Evolutionary conservation across 2,329 filamentous ascomycete genomes (phyloP).

Genomic region (Cladophialophora exuberans): DNA sequence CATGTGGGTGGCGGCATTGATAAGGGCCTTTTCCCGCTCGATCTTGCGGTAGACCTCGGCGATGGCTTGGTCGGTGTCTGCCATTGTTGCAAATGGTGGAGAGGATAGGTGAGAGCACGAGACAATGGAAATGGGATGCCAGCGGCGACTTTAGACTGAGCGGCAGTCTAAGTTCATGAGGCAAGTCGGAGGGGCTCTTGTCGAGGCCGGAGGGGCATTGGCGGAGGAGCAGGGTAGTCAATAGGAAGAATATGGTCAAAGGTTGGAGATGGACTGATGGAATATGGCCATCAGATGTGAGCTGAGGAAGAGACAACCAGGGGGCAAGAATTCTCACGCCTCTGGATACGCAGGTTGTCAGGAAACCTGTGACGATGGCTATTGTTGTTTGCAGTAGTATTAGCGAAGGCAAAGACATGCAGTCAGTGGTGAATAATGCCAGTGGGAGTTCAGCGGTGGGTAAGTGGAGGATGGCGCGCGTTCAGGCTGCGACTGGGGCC

Average conservation of each 20-base stretch:
- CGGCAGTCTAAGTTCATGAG: constrained; percentile 23
- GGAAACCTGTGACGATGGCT: constrained; percentile 12
- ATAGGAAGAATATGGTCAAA: constrained; percentile 18
- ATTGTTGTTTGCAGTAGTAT: constrained; percentile 12
- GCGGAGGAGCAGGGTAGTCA: constrained; percentile 14
- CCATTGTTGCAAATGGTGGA: constrained; percentile 50
- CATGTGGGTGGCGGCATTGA: constrained; percentile 93
- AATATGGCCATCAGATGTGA: not conserved
- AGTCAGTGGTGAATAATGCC: constrained; percentile 10
- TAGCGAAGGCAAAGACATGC: constrained; percentile 16
- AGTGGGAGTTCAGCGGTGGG: constrained; percentile 5
- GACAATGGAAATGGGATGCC: not conserved
- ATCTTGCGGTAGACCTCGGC: constrained; percentile 94
- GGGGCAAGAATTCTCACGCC: constrained; percentile 3
- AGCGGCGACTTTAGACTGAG: constrained; percentile 14
- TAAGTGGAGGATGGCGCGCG: not conserved
- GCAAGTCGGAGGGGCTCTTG: constrained; percentile 7
- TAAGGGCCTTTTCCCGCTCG: constrained; percentile 92
- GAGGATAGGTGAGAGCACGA: constrained; percentile 1
- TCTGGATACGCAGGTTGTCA: constrained; percentile 11
- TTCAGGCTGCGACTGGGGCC: not conserved
- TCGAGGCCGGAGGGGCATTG: constrained; percentile 23
- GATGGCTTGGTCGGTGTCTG: constrained; percentile 64
- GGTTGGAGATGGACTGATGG: constrained; percentile 5
- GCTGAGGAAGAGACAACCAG: not conserved